Evolutionary conservation across 768 basidiomycete genomes (phyloP), one percentile per base, ranked within the genome.

Genomic region (Lactarius indigo): DNA sequence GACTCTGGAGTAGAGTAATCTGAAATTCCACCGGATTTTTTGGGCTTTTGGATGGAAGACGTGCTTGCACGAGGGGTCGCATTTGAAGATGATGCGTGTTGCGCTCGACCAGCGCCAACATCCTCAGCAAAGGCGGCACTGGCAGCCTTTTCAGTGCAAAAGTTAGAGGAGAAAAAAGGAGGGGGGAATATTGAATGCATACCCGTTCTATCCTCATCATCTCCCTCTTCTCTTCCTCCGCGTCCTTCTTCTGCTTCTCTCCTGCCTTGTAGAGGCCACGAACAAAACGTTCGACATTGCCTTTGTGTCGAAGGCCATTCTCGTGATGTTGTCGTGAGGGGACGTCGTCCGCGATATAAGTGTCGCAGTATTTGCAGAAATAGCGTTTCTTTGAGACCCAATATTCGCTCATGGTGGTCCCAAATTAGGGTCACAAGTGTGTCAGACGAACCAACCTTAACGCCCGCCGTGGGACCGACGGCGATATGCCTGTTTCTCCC

Each of bases 301-400:
- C 97, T 74, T 96, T 90, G 80, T 99, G 97, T 37, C 92, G 86
- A 55, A 98, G 79, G 50, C 97, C 97, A 69, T 86, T 91, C 77
- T 98, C 97, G 74, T 99, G 97, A 62, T 93, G 93, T 70, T 85
- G 82, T 60, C 92, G 84, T 1, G 96, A 98, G 67, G 97, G 91
- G 12, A 82, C 93, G 82, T 99, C 96, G 79, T 99, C 97, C 61
- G 94, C 86, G 68, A 99, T 98, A 80, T 89, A 98, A 69, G 94
- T 94, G 59, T 94, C 91, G 80, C 97, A 98, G 81, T 98, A 98
- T 75, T 95, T 94, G 87, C 95, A 97, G 75, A 86, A 91, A 78
- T 96, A 96, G 72, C 87, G 90, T 78, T 95, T 94, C 76, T 91
- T 87, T 30, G 92, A 92, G 69, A 95, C 89, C 93, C 94, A 96